A percentile compares a stretch with the other conserved stretches of the same genome.
These are phyloP conservation scores for Oropetium thomaeum DNA, from an alignment of 176 grass and related monocot genomes.

Conservation along the genomic window DNA sequence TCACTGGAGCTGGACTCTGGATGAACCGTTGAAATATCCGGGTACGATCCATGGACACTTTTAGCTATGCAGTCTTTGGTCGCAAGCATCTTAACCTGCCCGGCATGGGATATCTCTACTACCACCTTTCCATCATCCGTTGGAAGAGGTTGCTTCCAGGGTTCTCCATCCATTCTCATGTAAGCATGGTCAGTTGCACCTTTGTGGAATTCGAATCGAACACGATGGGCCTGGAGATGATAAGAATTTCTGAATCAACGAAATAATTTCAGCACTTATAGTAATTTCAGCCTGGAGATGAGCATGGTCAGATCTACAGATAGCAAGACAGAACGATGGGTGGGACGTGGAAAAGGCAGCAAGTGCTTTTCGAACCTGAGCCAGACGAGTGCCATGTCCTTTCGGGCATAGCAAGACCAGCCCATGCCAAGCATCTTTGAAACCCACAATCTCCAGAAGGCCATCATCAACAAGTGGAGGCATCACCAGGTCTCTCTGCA, in stretches of 20 bases:
- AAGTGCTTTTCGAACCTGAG: constrained; percentile 53
- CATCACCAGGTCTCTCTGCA: constrained; percentile 79
- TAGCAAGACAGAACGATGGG: neutral
- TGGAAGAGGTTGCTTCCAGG: constrained; percentile 92
- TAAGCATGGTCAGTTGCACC: constrained; percentile 62
- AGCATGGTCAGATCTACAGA: neutral
- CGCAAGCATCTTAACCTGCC: constrained; percentile 81
- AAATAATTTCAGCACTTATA: neutral
- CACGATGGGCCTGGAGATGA: constrained; percentile 56
- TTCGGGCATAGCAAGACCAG: constrained; percentile 78
- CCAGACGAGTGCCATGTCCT: constrained; percentile 94
- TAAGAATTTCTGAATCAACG: neutral
- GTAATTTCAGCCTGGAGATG: no score
- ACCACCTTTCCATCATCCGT: constrained; percentile 67
- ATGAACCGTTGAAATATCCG: constrained; percentile 13
- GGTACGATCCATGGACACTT: constrained; percentile 39
- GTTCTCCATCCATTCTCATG: constrained; percentile 98
- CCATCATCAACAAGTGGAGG: constrained; percentile 95
- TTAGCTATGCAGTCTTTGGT: constrained; percentile 63
- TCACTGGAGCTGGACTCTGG: constrained; percentile 39
- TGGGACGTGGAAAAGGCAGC: neutral
- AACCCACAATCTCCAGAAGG: constrained; percentile 91
- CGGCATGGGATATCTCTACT: constrained; percentile 76
- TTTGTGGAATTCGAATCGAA: constrained; percentile 73
- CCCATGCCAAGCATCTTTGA: constrained; percentile 98